Evolutionary conservation across 306 rosid species (phyloP).

Genomic region (Canavalia gladiata): DNA sequence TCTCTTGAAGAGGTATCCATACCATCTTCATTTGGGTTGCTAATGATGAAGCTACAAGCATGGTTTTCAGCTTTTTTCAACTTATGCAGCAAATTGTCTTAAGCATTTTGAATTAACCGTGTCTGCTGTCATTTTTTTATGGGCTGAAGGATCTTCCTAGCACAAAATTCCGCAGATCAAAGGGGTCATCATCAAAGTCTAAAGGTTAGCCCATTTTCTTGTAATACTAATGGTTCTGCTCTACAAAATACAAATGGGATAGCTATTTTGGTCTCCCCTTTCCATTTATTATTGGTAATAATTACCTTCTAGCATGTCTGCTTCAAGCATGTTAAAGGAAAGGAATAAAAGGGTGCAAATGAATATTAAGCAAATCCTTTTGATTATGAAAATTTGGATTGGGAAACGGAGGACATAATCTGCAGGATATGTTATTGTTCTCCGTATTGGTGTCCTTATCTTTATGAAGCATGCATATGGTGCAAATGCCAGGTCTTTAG

Average conservation of each 20-base stretch:
- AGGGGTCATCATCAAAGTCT: constrained; percentile 47
- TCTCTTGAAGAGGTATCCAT: constrained; percentile 62
- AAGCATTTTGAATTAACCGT: constrained; percentile 35
- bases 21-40: constrained; percentile 26
- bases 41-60: not conserved
- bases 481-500: not conserved
- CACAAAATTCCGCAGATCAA: constrained; percentile 49
- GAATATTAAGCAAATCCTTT: not conserved
- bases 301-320: not conserved
- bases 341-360: not conserved
- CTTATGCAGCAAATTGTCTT: constrained; percentile 37
- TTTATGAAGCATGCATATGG: not conserved
- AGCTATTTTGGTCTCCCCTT: not conserved
- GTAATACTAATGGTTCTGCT: constrained; percentile 21
- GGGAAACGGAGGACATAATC: not conserved
- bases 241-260: constrained; percentile 38
- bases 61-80: constrained; percentile 26
- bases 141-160: constrained; percentile 55
- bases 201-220: constrained; percentile 59
- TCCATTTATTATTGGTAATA: constrained; percentile 36
- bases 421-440: not conserved
- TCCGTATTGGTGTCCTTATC: not conserved
- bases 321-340: not conserved
- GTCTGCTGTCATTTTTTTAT: constrained; percentile 32
- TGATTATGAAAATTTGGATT: constrained; percentile 10